Base-by-base conservation (phyloP, 768 basidiomycete genomes). In the Auriculariales sp. region DNA sequence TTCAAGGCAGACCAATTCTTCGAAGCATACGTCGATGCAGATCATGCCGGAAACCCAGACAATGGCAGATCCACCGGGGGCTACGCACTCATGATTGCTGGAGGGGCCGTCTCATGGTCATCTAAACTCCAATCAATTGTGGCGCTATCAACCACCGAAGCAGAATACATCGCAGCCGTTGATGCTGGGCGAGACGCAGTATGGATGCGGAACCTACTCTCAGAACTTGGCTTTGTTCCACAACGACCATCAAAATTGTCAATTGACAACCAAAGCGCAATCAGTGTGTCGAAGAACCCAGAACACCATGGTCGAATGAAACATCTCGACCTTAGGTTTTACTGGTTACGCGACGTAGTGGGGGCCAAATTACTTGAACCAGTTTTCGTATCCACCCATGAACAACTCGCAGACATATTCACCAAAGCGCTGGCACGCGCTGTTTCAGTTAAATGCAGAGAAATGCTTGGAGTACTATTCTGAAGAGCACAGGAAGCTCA, bases 191-290 rank as follows among this genome's bases (percentile, higher is more conserved):
- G 52, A 32, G 57, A 63, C 47, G 53, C 53, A 1, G 36, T 60
- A 14, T 65, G 59, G 58, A 60, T 15, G 49, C 54, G 0, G 42
- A 31, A 3, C 49, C 61, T 3, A 51, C 59, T 7, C 27, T 53
- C 6, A 59, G 55, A 53, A 32, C 56, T 47, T 28, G 52, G 12
- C 47, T 54, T 29, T 25, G 24, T 15, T 27, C 34, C 12, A 25
- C 14, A 29, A 19, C 3, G n/a, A n/a, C n/a, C 64, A 24, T 60
- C 62, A 4, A 57, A 44, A 5, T 58, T 71, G 22, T 49, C 52
- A 31, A 60, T 58, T 35, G 69, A 71, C 62, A 69, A 68, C 48
- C 64, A 64, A 46, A 61, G 62, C 1, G 42, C 65, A 1, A 58
- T 66, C 22, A 49, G 54, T 2, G 56, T 68, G 28, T 55, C 61